These are phyloP conservation scores for Syzygium grande DNA, from an alignment of 345 rosid species.

Conservation along the genomic window DNA sequence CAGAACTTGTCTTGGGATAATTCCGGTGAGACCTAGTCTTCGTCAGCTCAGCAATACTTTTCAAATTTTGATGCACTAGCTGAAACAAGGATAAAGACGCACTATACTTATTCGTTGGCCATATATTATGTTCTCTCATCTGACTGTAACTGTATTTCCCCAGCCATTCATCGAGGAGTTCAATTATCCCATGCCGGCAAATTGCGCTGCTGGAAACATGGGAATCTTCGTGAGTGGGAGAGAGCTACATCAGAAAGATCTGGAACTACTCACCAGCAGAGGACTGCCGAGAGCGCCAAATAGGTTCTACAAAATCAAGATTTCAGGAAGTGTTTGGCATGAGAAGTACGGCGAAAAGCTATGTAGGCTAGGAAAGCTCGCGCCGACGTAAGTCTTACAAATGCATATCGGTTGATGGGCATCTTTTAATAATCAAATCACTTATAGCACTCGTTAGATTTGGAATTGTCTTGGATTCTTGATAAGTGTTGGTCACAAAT, in stretches of 20 bases:
- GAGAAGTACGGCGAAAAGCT: conserved; percentile 86
- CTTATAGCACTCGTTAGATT: neutral
- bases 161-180: conserved; percentile 91
- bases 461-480: neutral
- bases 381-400: conserved; percentile 72
- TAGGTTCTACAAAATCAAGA: conserved; percentile 65
- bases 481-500: neutral
- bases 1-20: conserved; percentile 75
- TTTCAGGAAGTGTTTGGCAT: conserved; percentile 73
- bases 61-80: neutral
- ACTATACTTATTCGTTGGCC: neutral
- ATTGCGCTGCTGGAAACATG: conserved; percentile 75
- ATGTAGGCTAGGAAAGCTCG: conserved; percentile 80
- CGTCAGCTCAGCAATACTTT: neutral
- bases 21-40: conserved; percentile 52
- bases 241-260: conserved; percentile 79
- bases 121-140: neutral
- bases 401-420: neutral
- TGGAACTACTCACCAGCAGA: conserved; percentile 61
- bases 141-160: conserved; percentile 1
- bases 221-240: conserved; percentile 78
- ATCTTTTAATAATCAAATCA: neutral
- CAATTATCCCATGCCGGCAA: conserved; percentile 64
- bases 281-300: conserved; percentile 62
- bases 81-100: neutral